Conservation (phyloP, 257 asterid species). For the Coffea canephora region DNA sequence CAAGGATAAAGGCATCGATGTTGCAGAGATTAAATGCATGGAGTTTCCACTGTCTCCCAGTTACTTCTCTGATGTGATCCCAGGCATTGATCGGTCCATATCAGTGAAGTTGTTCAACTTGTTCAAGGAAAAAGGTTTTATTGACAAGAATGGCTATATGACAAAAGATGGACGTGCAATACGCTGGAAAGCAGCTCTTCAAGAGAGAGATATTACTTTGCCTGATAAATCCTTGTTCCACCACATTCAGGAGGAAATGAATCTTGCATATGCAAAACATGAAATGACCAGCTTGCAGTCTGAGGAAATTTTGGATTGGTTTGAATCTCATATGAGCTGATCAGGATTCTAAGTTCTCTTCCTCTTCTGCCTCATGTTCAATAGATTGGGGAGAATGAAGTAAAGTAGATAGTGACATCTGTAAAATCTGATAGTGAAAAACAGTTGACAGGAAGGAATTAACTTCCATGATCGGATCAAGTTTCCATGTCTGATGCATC, state of each 20-base stretch:
- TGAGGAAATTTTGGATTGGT: conserved; percentile 73
- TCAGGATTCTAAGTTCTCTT: background rate
- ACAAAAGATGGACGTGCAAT: conserved; percentile 76
- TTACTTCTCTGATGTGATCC: conserved; percentile 63
- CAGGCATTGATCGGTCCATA: conserved; percentile 45
- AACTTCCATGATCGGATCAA: background rate
- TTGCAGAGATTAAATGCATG: conserved; percentile 64
- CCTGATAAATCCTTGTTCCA: conserved; percentile 55
- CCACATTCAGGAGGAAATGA: conserved; percentile 95
- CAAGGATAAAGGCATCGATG: conserved; percentile 62
- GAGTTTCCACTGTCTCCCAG: conserved; percentile 69
- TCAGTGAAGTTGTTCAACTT: conserved; percentile 48
- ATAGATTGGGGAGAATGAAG: conserved; percentile 2
- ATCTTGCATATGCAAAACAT: conserved; percentile 93
- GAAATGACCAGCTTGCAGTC: conserved; percentile 94
- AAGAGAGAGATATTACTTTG: conserved; percentile 51
- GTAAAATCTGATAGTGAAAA: background rate
- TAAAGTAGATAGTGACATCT: background rate
- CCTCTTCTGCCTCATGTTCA: background rate
- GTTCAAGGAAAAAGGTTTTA: conserved; percentile 61
- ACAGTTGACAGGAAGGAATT: background rate
- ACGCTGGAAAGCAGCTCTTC: conserved; percentile 65
- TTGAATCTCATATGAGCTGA: conserved; percentile 67
- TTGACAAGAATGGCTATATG: conserved; percentile 78
- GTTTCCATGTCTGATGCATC: background rate